Evolutionary conservation across 1,139 yeast species (phyloP), one percentile per base, ranked within the genome.

Genomic region (Geotrichum klebahnii): DNA sequence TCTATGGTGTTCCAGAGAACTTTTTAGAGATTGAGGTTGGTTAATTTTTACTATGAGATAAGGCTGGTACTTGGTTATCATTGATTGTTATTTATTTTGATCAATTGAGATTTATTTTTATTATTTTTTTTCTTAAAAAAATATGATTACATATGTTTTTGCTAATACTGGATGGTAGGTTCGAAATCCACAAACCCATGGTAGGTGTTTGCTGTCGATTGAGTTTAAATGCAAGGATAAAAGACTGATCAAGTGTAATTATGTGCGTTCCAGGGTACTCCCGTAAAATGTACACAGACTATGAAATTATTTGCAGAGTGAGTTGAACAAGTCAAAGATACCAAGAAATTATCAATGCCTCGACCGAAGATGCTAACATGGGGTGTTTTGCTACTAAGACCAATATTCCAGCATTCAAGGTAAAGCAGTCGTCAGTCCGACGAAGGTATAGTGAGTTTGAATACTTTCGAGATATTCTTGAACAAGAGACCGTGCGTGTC

Each of bases 1-100:
- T 86, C 41, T 92, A 92, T 62, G 96, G 95, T 0, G 96, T 86
- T 59, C 97, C 97, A 0, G 98, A 92, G 67, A 88, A 89, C 68
- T 88, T 89, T 63, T 75, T 92, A 42, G 98, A 92, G 67, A 82
- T 94, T 36, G 97, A 90, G 67, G 95, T 80, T 50, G 53, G 72
- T 10, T 8, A 26, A n/a, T n/a, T n/a, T n/a, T n/a, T n/a, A n/a
- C n/a, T n/a, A n/a, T n/a, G n/a, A n/a, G n/a, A n/a, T n/a, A 26
- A 26, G 29, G 29, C 10, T 26, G 6, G 29, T 26, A 26, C 10
- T 26, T 6, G 29, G 29, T 6, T n/a, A n/a, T n/a, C n/a, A n/a
- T n/a, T n/a, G n/a, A n/a, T n/a, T n/a, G n/a, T n/a, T n/a, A n/a
- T n/a, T n/a, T n/a, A n/a, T 52, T 56, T 59, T 41, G 64, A 65